These are phyloP conservation scores for Cordyceps cateniannulata DNA, from an alignment of 2,329 filamentous ascomycete species.

Conservation along the genomic window DNA sequence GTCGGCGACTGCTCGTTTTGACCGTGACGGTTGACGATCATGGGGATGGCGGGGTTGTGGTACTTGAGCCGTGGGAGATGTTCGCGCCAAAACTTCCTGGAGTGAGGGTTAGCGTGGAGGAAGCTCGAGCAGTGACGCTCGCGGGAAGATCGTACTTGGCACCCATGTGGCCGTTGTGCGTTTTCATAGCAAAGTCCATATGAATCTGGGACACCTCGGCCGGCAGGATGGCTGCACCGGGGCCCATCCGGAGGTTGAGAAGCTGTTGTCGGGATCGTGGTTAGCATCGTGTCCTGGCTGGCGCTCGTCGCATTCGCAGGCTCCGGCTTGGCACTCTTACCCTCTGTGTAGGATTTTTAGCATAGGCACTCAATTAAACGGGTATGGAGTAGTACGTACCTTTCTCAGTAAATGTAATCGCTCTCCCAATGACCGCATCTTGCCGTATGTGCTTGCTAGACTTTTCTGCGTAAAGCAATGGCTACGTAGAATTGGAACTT, in stretches of 20 bases:
- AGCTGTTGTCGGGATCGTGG: slow-evolving; percentile 45
- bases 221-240: slow-evolving; percentile 76
- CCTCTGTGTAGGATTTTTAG: slow-evolving; percentile 6
- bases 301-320: slow-evolving; percentile 15
- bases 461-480: neutral
- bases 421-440: slow-evolving; percentile 48
- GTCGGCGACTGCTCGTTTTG: slow-evolving; percentile 50
- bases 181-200: slow-evolving; percentile 59
- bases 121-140: neutral
- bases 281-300: slow-evolving; percentile 16
- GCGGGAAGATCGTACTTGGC: slow-evolving; percentile 49
- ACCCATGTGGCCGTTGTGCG: slow-evolving; percentile 64
- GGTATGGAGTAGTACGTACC: slow-evolving; percentile 33
- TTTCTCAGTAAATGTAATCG: slow-evolving; percentile 69
- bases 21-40: slow-evolving; percentile 68
- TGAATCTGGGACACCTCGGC: slow-evolving; percentile 68
- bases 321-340: slow-evolving; percentile 13
- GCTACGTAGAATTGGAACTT: neutral
- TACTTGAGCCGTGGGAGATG: slow-evolving; percentile 85
- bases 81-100: slow-evolving; percentile 81
- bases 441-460: slow-evolving; percentile 6
- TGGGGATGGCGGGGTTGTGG: slow-evolving; percentile 80
- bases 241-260: slow-evolving; percentile 68
- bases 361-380: slow-evolving; percentile 29
- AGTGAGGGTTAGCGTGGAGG: slow-evolving; percentile 13